phyloP scores from a whole-genome alignment of 2,329 filamentous ascomycete species.

The Polychaeton citri region DNA sequence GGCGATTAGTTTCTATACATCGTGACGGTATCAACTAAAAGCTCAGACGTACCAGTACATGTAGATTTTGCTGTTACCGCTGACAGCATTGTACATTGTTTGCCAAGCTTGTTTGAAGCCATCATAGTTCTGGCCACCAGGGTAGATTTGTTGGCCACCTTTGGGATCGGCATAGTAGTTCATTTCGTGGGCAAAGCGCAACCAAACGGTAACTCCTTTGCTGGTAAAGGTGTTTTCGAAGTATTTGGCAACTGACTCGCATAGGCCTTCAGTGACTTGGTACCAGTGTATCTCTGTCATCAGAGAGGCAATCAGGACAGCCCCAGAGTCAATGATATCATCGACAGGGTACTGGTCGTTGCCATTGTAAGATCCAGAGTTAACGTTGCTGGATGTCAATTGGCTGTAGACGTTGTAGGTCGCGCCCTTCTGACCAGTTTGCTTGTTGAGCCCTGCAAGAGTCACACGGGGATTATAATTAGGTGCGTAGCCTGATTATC shows the following conservation, averaged over 20 bases:
- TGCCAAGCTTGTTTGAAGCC: constrained; percentile 1
- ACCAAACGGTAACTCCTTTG: constrained; percentile 1
- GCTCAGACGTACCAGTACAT: constrained; percentile 3
- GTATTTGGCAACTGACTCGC: background rate
- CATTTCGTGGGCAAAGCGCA: constrained; percentile 2
- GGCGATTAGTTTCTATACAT: too few relatives aligned
- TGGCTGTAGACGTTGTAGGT: constrained; percentile 2
- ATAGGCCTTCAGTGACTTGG: background rate
- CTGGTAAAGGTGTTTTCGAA: constrained; percentile 1
- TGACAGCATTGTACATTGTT: constrained; percentile 1
- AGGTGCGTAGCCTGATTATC: background rate
- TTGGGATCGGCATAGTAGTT: constrained; percentile 1
- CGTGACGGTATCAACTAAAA: too few relatives aligned
- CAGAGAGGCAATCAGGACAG: constrained; percentile 1
- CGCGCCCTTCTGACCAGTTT: constrained; percentile 1
- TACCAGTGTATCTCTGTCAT: constrained; percentile 1
- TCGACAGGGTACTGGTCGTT: constrained; percentile 2
- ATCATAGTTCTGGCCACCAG: constrained; percentile 1
- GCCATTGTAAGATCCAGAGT: constrained; percentile 1
- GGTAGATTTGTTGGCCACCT: background rate
- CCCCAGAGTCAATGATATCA: constrained; percentile 1
- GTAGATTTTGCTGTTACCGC: constrained; percentile 1
- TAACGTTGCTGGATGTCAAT: constrained; percentile 1
- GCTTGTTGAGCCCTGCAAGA: background rate
- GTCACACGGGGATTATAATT: constrained; percentile 2